Conservation (phyloP, 805 yeast species). For the Metschnikowia gelsemii region DNA sequence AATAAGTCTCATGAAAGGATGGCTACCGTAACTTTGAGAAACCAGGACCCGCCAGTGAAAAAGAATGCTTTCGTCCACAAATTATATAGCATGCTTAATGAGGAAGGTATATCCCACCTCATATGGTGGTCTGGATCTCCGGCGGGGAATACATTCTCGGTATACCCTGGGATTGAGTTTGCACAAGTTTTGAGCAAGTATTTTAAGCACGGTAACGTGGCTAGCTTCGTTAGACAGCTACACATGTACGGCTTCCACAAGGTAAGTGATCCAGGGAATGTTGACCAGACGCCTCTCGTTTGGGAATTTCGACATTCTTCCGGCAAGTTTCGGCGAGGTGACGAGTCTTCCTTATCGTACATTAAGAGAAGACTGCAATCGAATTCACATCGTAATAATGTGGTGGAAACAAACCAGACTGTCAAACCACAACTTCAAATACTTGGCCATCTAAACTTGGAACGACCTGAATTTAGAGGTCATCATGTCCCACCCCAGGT, state of each 20-base stretch:
- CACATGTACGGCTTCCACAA: constrained; percentile 98
- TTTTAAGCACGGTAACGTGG: constrained; percentile 92
- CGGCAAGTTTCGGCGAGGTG: constrained; percentile 50
- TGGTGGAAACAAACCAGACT: constrained; percentile 5
- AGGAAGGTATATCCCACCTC: constrained; percentile 33
- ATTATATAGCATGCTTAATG: constrained; percentile 40
- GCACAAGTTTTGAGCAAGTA: constrained; percentile 62
- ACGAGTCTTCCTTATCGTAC: constrained; percentile 42
- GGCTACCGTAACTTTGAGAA: background rate
- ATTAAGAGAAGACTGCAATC: constrained; percentile 51
- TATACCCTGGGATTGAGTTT: constrained; percentile 64
- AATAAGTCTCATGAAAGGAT: constrained; percentile 1
- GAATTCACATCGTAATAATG: constrained; percentile 24
- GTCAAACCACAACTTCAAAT: no score
- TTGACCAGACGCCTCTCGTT: constrained; percentile 33
- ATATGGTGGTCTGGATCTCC: constrained; percentile 48
- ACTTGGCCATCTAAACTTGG: no score
- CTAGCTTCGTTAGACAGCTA: constrained; percentile 88
- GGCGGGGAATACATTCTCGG: constrained; percentile 55
- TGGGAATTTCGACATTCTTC: constrained; percentile 59
- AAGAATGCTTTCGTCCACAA: constrained; percentile 60
- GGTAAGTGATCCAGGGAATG: constrained; percentile 45
- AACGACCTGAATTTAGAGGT: no score
- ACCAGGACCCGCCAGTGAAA: constrained; percentile 34
- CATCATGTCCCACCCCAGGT: background rate